phyloP scores from a whole-genome alignment of 164 flowering plant genomes.

The Magnolia kwangsiensis region DNA sequence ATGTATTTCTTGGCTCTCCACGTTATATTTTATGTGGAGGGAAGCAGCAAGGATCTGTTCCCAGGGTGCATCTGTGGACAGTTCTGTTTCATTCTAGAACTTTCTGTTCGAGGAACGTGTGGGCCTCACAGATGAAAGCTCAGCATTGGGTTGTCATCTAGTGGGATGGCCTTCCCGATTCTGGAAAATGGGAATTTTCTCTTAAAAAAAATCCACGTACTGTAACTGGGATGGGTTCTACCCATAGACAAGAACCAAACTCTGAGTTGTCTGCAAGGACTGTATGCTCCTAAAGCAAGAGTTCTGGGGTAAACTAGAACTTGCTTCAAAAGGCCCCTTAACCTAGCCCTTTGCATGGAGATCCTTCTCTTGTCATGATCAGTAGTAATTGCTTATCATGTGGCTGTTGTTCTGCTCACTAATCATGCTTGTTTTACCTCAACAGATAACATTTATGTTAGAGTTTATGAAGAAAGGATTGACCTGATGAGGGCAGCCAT shows the following conservation, averaged over 20 bases:
- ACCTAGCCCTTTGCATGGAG: not conserved
- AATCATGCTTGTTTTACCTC: not conserved
- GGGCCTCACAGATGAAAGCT: not conserved
- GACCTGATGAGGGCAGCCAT: slow-evolving; percentile 81
- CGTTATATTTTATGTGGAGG: too few relatives aligned
- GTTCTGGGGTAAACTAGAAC: not conserved
- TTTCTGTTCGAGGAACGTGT: not conserved
- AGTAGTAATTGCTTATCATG: not conserved
- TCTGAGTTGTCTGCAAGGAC: not conserved
- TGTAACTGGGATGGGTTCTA: not conserved
- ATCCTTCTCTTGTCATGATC: not conserved
- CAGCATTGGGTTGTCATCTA: not conserved
- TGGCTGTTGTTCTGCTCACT: not conserved
- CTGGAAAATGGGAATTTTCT: not conserved
- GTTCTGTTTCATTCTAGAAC: not conserved
- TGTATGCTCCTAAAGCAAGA: not conserved
- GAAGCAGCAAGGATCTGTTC: too few relatives aligned
- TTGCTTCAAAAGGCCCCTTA: not conserved
- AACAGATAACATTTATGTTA: slow-evolving; percentile 75
- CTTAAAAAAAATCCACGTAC: not conserved
- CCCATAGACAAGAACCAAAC: not conserved
- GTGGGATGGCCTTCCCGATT: not conserved
- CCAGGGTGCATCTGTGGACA: not conserved
- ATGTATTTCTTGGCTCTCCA: too few relatives aligned
- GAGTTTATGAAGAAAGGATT: slow-evolving; percentile 78